Conservation (phyloP, 805 yeast genomes). For the Hanseniaspora lindneri region DNA sequence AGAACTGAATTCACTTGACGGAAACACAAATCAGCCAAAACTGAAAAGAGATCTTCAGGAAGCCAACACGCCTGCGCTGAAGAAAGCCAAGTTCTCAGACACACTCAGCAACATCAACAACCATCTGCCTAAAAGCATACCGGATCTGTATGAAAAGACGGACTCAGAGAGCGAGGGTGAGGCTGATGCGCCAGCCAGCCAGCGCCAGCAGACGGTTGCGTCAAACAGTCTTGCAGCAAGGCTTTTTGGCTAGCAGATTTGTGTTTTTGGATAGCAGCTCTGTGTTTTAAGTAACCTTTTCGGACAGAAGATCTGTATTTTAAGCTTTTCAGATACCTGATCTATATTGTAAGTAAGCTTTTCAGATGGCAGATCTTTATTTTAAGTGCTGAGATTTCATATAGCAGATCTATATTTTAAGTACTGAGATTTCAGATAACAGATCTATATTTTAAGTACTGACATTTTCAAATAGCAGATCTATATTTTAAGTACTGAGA, state of each 20-base stretch:
- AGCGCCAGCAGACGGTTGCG: constrained; percentile 16
- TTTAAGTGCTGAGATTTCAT: too few relatives aligned
- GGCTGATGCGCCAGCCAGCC: constrained; percentile 23
- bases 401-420: too few relatives aligned
- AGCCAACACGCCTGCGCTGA: neutral
- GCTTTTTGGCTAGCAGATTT: constrained; percentile 5
- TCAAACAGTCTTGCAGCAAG: constrained; percentile 10
- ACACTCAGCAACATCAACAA: neutral
- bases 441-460: too few relatives aligned
- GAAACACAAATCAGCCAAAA: neutral
- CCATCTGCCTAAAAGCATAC: neutral
- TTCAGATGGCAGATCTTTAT: too few relatives aligned
- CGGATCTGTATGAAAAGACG: constrained; percentile 7
- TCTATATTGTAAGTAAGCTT: too few relatives aligned
- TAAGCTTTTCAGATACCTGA: too few relatives aligned
- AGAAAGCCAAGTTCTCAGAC: neutral
- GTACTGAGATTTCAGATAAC: too few relatives aligned
- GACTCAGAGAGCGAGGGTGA: constrained; percentile 16
- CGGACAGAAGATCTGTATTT: too few relatives aligned
- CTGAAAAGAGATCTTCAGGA: neutral
- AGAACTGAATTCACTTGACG: neutral
- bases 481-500: too few relatives aligned
- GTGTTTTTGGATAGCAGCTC: too few relatives aligned
- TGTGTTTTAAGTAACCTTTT: too few relatives aligned
- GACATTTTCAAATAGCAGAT: too few relatives aligned